Conservation (phyloP, 257 asterid genomes). For the Gentiana macrophylla region DNA sequence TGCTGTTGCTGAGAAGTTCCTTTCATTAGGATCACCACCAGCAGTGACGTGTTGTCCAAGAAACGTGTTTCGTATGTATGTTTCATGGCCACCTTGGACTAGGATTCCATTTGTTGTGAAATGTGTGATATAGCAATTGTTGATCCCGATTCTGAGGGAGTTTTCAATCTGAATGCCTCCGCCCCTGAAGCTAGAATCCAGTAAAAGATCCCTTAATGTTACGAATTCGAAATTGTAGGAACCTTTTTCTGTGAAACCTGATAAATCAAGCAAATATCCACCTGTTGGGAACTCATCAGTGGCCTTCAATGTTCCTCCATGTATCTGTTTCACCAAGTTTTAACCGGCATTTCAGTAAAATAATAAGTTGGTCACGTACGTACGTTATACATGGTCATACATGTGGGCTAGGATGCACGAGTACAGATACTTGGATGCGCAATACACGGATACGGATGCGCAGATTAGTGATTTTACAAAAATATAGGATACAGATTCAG, state of each 20-base stretch:
- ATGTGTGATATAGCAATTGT: constrained; percentile 71
- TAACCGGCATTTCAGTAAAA: too few species aligned
- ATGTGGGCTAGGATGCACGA: too few species aligned
- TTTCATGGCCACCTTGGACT: constrained; percentile 66
- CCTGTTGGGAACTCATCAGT: constrained; percentile 48
- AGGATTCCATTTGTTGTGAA: constrained; percentile 56
- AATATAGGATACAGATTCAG: too few species aligned
- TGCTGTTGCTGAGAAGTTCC: constrained; percentile 57
- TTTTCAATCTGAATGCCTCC: constrained; percentile 64
- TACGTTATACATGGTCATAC: too few species aligned
- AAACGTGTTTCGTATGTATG: constrained; percentile 57
- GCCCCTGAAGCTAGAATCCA: constrained; percentile 62
- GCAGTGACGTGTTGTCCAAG: constrained; percentile 79
- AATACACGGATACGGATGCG: too few species aligned
- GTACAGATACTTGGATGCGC: too few species aligned
- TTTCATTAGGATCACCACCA: constrained; percentile 56
- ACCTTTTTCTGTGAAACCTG: constrained; percentile 25
- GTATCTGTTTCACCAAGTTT: constrained; percentile 36
- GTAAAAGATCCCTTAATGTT: constrained; percentile 51
- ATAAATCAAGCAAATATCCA: constrained; percentile 56
- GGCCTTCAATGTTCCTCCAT: constrained; percentile 80
- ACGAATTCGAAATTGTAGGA: constrained; percentile 51
- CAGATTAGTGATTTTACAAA: too few species aligned
- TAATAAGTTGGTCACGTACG: too few species aligned
- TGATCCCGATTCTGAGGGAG: constrained; percentile 61